Evolutionary conservation across 495 filamentous ascomycete genomes (phyloP), one percentile per base, ranked within the genome.

Genomic region (Talaromyces stipitatus): DNA sequence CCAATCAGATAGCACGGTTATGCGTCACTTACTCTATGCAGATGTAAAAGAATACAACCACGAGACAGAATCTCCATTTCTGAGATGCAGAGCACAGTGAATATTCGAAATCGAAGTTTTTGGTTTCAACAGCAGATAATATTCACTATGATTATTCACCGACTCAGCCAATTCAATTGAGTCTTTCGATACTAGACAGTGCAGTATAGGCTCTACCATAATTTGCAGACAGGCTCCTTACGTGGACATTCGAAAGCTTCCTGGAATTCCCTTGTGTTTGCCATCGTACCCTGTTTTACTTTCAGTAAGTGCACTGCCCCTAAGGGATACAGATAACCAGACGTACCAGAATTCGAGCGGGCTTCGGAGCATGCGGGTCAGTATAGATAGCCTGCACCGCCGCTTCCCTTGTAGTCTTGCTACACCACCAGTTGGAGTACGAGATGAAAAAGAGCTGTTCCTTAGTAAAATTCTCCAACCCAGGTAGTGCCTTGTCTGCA

Each of bases 401-500:
- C 12, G 76, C 69, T 60, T 83, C 82, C 18, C 75, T 75, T 11
- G 82, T 81, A 11, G 65, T 73, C 71, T 87, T 87, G 22, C 79
- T 76, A 68, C 87, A 91, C 85, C 85, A 90, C 76, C 75, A 81
- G 55, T 80, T 88, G 16, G 65, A 79, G 58, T 83, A 89, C 0
- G 77, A 77, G 38, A 89, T 74, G 57, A 88, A 90, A 72, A 90
- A 89, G 18, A 91, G 69, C 66, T 91, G 87, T 53, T 88, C 83
- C 59, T 87, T 84, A 27, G 77, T 81, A 57, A 89, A 90, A 41
- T 71, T 57, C 26, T 82, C 75, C 16, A 91, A 69, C 0, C 87
- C 87, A 0, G 87, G 87, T 0, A 91, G 73, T 36, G 75, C 63
- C 59, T 77, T 65, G 57, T 85, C 82, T 3, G 82, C 72, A n/a